Evolutionary conservation across 495 filamentous ascomycete species (phyloP), one percentile per base, ranked within the genome.

Genomic region (Aspergillus hancockii): DNA sequence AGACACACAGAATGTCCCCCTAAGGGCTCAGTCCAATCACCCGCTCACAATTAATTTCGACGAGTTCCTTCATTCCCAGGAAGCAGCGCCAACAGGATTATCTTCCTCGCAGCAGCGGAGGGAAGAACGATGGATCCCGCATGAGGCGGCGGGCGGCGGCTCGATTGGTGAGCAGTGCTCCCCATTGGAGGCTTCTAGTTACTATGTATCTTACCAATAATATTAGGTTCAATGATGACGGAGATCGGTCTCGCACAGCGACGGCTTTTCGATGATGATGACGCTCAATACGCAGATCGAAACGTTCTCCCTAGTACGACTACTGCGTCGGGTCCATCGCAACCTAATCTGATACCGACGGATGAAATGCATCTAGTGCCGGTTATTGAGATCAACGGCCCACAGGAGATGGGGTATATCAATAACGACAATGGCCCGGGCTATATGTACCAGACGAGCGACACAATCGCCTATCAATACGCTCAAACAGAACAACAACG

Each of bases 111-210:
- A 79, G 52, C 76, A 69, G 55, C 67, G 64, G 32, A 69, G 71
- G 10, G 74, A 79, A 62, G 71, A 76, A 41, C 62, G 66, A 63
- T 78, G 75, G 75, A 74, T 75, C 55, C 71, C 75, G 8, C 57
- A 59, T 4, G 59, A 63, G 12, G 68, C 64, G 31, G 68, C 66
- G 38, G 65, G 61, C 30, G 59, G 58, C 52, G 72, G 64, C 56
- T 76, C 75, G 53, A 71, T 74, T 57, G 70, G 75, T 76, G 61
- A 52, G 72, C 63, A n/a, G 25, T 23, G 2, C 14, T 25, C n/a
- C 19, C 4, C 19, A 47, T 47, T 3, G 21, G 43, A 4, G 43
- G 18, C 43, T 0, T 22, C 12, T 43, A 41, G 12, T 38, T 3
- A 13, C 13, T 16, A 18, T 41, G 1, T 41, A 9, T 18, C 23